Evolutionary conservation across 805 yeast species (phyloP).

Genomic region (Hemisphaericaspora nanyangensis): DNA sequence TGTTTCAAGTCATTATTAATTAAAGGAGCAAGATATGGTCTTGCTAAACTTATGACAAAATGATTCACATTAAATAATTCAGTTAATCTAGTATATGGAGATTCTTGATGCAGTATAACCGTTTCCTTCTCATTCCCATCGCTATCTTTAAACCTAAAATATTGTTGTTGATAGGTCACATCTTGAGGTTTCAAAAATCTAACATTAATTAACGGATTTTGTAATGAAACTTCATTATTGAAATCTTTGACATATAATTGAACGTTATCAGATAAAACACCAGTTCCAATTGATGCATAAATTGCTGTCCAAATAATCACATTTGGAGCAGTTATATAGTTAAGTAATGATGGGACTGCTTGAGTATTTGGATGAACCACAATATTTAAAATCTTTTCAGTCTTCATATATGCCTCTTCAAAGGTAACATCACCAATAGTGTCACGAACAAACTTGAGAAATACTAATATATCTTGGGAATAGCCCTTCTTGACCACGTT

Average conservation of each 20-base stretch:
- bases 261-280: slow-evolving; percentile 55
- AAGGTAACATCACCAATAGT: slow-evolving; percentile 82
- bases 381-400: slow-evolving; percentile 77
- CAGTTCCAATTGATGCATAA: slow-evolving; percentile 77
- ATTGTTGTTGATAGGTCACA: slow-evolving; percentile 44
- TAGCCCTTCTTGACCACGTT: slow-evolving; percentile 76
- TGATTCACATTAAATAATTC: slow-evolving; percentile 95
- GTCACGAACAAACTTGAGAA: slow-evolving; percentile 71
- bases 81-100: slow-evolving; percentile 82
- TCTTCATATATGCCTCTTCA: slow-evolving; percentile 83
- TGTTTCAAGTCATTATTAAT: slow-evolving; percentile 80
- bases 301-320: slow-evolving; percentile 88
- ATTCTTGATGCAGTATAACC: slow-evolving; percentile 22
- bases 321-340: slow-evolving; percentile 91
- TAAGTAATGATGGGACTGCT: slow-evolving; percentile 68
- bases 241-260: slow-evolving; percentile 58
- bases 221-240: slow-evolving; percentile 56
- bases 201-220: slow-evolving; percentile 38
- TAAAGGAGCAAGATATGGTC: slow-evolving; percentile 91
- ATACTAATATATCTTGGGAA: slow-evolving; percentile 78
- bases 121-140: slow-evolving; percentile 13
- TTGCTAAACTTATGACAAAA: slow-evolving; percentile 83
- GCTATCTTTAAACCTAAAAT: slow-evolving; percentile 23
- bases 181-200: slow-evolving; percentile 42
- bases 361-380: slow-evolving; percentile 78